Conservation (phyloP, 1,284 basidiomycete species). For the Termitomyces sp. region DNA sequence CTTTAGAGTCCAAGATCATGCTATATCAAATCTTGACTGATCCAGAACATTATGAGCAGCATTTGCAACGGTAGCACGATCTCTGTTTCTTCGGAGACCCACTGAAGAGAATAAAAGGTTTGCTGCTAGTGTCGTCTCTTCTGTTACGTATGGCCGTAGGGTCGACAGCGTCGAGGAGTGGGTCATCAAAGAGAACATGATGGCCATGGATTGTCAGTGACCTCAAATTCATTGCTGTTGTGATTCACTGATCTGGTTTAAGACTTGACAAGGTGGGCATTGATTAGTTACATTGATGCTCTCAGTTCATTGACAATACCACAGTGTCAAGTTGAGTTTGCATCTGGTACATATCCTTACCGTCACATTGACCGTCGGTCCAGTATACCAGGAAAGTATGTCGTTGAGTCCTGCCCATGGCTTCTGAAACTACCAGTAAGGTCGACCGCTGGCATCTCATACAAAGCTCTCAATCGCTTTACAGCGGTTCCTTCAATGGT, state of each 20-base stretch:
- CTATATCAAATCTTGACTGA: slow-evolving; percentile 37
- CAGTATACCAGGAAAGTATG: slow-evolving; percentile 49
- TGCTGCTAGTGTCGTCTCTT: slow-evolving; percentile 43
- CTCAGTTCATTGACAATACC: not conserved
- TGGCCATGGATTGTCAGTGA: slow-evolving; percentile 38
- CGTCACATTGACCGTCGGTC: not conserved
- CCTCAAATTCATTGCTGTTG: not conserved
- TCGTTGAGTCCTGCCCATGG: slow-evolving; percentile 48
- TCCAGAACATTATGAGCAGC: slow-evolving; percentile 36
- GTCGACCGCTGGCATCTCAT: not conserved
- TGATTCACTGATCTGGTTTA: slow-evolving; percentile 9
- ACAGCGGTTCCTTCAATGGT: slow-evolving; percentile 38
- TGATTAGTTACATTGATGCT: not conserved
- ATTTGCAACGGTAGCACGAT: slow-evolving; percentile 36
- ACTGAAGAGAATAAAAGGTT: slow-evolving; percentile 24
- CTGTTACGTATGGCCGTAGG: slow-evolving; percentile 41
- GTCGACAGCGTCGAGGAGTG: slow-evolving; percentile 42
- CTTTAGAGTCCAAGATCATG: slow-evolving; percentile 43
- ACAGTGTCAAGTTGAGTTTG: slow-evolving; percentile 32
- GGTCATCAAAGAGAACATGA: slow-evolving; percentile 41
- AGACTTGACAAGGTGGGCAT: slow-evolving; percentile 34
- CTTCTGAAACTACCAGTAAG: slow-evolving; percentile 40
- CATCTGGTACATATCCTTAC: not conserved
- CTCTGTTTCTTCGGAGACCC: not conserved
- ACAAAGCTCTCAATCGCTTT: not conserved